Evolutionary conservation across 352 stramenopile genomes (phyloP), one percentile per base, ranked within the genome.

Genomic region (Ophiocytium majus): DNA sequence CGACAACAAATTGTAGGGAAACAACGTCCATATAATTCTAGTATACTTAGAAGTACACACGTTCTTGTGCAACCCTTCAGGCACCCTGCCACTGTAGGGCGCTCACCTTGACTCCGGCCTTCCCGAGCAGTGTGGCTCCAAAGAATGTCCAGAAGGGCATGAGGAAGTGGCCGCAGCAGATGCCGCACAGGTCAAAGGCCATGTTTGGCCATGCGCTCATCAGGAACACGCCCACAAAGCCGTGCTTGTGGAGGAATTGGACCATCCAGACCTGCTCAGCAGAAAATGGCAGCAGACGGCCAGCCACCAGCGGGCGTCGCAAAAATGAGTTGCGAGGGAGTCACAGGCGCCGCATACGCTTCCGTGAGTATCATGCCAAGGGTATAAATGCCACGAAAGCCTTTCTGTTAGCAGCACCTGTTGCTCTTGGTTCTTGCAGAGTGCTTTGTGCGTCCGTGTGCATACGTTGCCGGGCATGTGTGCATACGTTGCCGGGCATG

Each of bases 61-160:
- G 57, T n/a, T 66, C 57, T 66, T 17, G 17, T 23, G 17, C 17
- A 66, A n/a, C 17, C n/a, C n/a, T n/a, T n/a, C n/a, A n/a, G n/a
- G n/a, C n/a, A n/a, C n/a, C n/a, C n/a, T n/a, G n/a, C n/a, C n/a
- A n/a, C n/a, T 36, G 19, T n/a, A 17, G 34, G 0, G 32, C 23
- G n/a, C 79, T 84, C 34, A 76, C 83, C 81, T 88, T 89, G 32
- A 89, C 82, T 19, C 76, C 85, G 0, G 82, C 82, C 80, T 89
- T 98, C 85, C 95, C 95, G 36, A 98, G 95, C 36, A 98, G 91
- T 79, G 95, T 98, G 28, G 95, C 95, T 32, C 93, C 92, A 86
- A 98, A 98, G 88, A 98, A 98, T 9, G 94, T 97, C 93, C 93
- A 97, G 86, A 98, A 98, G 33, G 94, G 93, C 92, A 98, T 96